Evolutionary conservation across 2,329 filamentous ascomycete species (phyloP), one percentile per base, ranked within the genome.

Genomic region (Aspergillus sojae): DNA sequence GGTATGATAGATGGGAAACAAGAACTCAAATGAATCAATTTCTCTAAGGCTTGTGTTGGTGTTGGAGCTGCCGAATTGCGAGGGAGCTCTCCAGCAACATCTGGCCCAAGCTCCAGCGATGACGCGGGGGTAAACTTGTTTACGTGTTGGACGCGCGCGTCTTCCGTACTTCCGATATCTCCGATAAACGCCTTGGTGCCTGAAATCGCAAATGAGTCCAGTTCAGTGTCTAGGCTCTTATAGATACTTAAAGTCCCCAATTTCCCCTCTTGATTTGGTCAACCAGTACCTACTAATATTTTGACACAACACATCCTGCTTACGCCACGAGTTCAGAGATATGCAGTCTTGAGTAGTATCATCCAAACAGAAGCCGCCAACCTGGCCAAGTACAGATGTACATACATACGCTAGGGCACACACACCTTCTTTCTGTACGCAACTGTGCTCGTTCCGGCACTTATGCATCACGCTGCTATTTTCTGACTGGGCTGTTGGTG

Each of bases 51-150:
- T 32, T 30, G 57, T 36, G 28, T 36, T 12, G 34, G 32, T 36
- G 32, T 34, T 26, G 53, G 10, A 26, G 12, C 26, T 34, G 30
- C 12, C 39, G 57, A 53, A 45, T 26, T 57, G 34, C 26, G n/a
- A 57, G 26, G 39, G 56, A 58, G 28, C 56, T 41, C 14, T 45
- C 41, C 21, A 23, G 45, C 32, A 43, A 56, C 54, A 23, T 11
- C 48, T 68, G 69, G 69, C 69, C 69, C 65, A 64, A 70, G 68
- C 67, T 71, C 65, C 64, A 26, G 16, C 10, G 46, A 56, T 67
- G 62, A 69, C 69, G 68, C 68, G 67, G 57, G 60, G 61, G 48
- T 54, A 59, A 59, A 45, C 26, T 30, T 60, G 68, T 70, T 70
- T 71, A 71, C 69, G 62, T 64, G 62, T 65, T 57, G 60, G 54